phyloP scores from a whole-genome alignment of 768 basidiomycete genomes.

The Leccinum longicurvipes region DNA sequence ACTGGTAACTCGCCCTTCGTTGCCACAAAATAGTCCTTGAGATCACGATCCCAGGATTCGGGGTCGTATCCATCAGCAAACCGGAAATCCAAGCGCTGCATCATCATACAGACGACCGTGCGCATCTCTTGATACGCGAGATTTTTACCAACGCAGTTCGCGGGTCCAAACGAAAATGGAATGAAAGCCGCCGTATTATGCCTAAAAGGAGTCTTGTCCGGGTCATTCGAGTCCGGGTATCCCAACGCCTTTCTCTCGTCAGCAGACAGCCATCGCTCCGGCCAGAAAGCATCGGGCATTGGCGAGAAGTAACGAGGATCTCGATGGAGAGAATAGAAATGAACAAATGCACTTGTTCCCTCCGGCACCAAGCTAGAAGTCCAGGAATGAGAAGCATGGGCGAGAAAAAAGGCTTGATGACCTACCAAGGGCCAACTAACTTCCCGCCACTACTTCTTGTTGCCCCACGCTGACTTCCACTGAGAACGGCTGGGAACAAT shows the following conservation, averaged over 20 bases:
- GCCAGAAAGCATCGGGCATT: slow-evolving; percentile 41
- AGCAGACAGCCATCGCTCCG: slow-evolving; percentile 41
- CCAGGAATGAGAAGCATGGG: slow-evolving; percentile 8
- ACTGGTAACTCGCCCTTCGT: slow-evolving; percentile 34
- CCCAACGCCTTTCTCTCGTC: slow-evolving; percentile 26
- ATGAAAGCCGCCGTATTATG: slow-evolving; percentile 40
- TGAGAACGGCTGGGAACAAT: slow-evolving; percentile 47
- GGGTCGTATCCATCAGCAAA: slow-evolving; percentile 38
- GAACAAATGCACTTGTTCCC: slow-evolving; percentile 42
- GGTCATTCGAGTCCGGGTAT: slow-evolving; percentile 22
- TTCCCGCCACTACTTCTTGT: slow-evolving; percentile 36
- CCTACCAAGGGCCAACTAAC: slow-evolving; percentile 40
- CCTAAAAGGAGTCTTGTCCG: slow-evolving; percentile 28
- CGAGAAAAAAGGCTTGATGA: slow-evolving; percentile 1
- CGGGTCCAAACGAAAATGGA: slow-evolving; percentile 44
- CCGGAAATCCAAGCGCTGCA: slow-evolving; percentile 40
- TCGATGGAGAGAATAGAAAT: slow-evolving; percentile 43
- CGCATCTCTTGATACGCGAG: slow-evolving; percentile 44
- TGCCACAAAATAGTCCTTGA: slow-evolving; percentile 39
- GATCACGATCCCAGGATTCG: slow-evolving; percentile 30
- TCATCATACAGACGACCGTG: slow-evolving; percentile 34
- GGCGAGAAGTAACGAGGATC: slow-evolving; percentile 46
- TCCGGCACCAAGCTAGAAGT: slow-evolving; percentile 41
- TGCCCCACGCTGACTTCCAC: slow-evolving; percentile 43
- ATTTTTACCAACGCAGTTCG: slow-evolving; percentile 43